A percentile compares a stretch with the other conserved stretches of the same genome.
Conservation (phyloP, 1,284 basidiomycete genomes). For the Melampsora abietis-canadensis region DNA sequence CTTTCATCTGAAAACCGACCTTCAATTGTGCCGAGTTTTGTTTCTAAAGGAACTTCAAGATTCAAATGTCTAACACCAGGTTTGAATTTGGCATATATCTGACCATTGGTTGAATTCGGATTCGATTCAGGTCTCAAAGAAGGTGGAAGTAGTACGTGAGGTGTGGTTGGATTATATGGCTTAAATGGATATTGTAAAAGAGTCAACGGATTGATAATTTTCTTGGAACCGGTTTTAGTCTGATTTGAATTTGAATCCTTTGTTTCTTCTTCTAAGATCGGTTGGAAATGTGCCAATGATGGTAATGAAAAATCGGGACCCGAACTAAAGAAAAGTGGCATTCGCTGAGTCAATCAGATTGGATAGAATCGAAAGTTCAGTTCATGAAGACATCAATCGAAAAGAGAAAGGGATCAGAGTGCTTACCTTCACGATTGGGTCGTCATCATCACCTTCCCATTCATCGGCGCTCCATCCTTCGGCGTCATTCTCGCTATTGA, state of each 20-base stretch:
- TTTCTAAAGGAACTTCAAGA: conserved; percentile 50
- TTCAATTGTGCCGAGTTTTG: conserved; percentile 38
- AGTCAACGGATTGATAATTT: conserved; percentile 44
- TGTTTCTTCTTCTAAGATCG: conserved; percentile 29
- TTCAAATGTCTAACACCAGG: conserved; percentile 49
- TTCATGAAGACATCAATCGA: too few relatives aligned
- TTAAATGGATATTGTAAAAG: conserved; percentile 52
- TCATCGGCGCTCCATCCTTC: conserved; percentile 4
- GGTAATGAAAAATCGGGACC: conserved; percentile 33
- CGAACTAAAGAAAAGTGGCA: conserved; percentile 41
- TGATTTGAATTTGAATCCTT: conserved; percentile 2
- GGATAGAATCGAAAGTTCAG: too few relatives aligned
- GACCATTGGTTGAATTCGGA: conserved; percentile 33
- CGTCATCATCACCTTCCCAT: not conserved
- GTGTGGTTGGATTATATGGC: conserved; percentile 46
- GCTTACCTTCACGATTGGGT: conserved; percentile 14
- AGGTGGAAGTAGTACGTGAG: conserved; percentile 50
- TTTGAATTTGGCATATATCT: conserved; percentile 49
- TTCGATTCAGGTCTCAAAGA: conserved; percentile 47
- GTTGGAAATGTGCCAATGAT: conserved; percentile 40
- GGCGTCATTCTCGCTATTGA: not conserved
- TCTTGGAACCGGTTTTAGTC: not conserved
- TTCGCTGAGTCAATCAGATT: conserved; percentile 18
- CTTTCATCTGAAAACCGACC: conserved; percentile 49
- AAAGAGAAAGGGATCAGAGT: not conserved